Conservation (phyloP, 2,329 filamentous ascomycete genomes). For the Colletotrichum liaoningense region DNA sequence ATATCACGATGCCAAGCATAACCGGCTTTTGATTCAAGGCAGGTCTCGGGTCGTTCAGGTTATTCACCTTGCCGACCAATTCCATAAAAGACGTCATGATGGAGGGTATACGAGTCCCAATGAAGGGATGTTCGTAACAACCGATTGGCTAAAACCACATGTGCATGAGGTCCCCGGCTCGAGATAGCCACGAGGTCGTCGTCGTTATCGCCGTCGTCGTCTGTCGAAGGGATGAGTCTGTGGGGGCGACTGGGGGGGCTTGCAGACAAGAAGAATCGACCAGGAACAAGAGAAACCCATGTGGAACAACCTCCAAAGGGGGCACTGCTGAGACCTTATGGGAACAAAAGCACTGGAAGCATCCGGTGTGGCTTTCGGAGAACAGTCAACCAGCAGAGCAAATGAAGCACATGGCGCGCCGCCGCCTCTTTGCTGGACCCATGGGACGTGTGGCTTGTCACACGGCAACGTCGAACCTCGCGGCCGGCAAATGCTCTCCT, state of each 20-base stretch:
- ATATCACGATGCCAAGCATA: constrained; percentile 33
- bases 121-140: background rate
- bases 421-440: background rate
- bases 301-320: background rate
- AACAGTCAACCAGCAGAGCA: background rate
- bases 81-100: constrained; percentile 24
- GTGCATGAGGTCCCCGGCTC: background rate
- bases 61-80: constrained; percentile 34
- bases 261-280: background rate
- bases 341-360: background rate
- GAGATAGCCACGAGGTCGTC: background rate
- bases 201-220: background rate
- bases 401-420: background rate
- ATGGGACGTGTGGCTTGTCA: background rate
- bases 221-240: background rate
- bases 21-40: constrained; percentile 26
- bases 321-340: constrained; percentile 3
- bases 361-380: background rate
- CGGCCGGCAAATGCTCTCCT: background rate
- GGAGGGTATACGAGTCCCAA: background rate
- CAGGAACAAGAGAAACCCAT: background rate
- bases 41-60: constrained; percentile 32
- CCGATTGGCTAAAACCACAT: constrained; percentile 8
- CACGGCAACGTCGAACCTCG: background rate
- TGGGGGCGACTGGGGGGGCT: background rate